A percentile compares a stretch with the other conserved stretches of the same genome.
phyloP scores from a whole-genome alignment of 768 basidiomycete species.

The Russula emetica region DNA sequence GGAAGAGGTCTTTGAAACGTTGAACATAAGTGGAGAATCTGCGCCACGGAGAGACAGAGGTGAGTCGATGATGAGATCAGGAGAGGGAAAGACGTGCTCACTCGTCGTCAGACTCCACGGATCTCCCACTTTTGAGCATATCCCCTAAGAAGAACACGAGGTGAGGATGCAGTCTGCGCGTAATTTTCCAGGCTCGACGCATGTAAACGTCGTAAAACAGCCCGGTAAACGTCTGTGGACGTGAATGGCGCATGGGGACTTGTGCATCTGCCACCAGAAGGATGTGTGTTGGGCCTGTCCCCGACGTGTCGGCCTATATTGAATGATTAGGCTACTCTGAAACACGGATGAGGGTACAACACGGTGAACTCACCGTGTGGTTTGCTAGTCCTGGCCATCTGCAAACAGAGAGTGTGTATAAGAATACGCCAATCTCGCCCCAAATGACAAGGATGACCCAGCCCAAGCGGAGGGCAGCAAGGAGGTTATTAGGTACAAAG shows the following conservation, averaged over 20 bases:
- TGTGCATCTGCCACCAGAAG: constrained; percentile 87
- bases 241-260: constrained; percentile 54
- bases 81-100: constrained; percentile 40
- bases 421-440: constrained; percentile 64
- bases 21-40: constrained; percentile 72
- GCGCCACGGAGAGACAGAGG: neutral
- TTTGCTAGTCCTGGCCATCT: constrained; percentile 47
- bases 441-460: constrained; percentile 67
- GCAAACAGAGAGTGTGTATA: constrained; percentile 45
- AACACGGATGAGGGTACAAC: neutral
- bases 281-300: constrained; percentile 45
- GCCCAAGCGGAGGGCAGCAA: constrained; percentile 39
- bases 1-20: constrained; percentile 70
- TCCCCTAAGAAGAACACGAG: constrained; percentile 82
- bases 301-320: neutral
- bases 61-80: neutral
- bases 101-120: constrained; percentile 62
- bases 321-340: neutral
- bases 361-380: constrained; percentile 1
- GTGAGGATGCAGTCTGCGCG: constrained; percentile 57
- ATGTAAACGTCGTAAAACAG: constrained; percentile 74
- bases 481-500: constrained; percentile 15
- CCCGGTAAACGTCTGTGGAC: constrained; percentile 66
- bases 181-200: constrained; percentile 76
- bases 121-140: constrained; percentile 83